Evolutionary conservation across 495 filamentous ascomycete genomes (phyloP).

Genomic region (Penicillium subrubescens): DNA sequence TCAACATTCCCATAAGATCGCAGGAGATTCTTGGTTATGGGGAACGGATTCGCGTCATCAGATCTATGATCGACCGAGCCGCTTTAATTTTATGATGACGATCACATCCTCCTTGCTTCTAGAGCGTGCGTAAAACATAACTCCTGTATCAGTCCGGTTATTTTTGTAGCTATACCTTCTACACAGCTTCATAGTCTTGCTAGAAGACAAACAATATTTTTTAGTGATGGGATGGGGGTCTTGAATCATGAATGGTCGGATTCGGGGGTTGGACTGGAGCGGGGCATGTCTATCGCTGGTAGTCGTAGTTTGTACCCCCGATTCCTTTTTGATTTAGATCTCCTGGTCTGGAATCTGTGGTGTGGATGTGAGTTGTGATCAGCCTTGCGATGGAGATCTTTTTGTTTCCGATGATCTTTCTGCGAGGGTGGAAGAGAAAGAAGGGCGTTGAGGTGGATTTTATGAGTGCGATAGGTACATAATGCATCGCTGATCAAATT

Average conservation of each 20-base stretch:
- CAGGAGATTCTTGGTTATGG: background rate
- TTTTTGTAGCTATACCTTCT: background rate
- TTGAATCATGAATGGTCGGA: background rate
- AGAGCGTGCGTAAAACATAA: background rate
- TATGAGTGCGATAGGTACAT: background rate
- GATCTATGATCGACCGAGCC: background rate
- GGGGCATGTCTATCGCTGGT: background rate
- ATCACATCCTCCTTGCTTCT: background rate
- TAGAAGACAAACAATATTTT: background rate
- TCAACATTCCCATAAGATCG: background rate
- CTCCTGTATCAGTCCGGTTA: background rate
- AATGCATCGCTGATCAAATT: background rate
- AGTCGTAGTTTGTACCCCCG: no score
- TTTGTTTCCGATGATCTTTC: background rate
- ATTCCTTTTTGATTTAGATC: background rate
- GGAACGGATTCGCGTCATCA: background rate
- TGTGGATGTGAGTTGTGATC: background rate
- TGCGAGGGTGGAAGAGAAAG: background rate
- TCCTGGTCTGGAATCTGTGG: background rate
- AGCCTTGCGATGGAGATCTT: background rate
- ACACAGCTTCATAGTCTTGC: background rate
- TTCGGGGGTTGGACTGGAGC: background rate
- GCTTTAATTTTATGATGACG: background rate
- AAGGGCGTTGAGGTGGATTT: background rate
- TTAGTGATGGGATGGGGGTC: background rate